These are phyloP conservation scores for Apiotrichum gamsii DNA, from an alignment of 1,284 basidiomycete genomes.

Conservation along the genomic window DNA sequence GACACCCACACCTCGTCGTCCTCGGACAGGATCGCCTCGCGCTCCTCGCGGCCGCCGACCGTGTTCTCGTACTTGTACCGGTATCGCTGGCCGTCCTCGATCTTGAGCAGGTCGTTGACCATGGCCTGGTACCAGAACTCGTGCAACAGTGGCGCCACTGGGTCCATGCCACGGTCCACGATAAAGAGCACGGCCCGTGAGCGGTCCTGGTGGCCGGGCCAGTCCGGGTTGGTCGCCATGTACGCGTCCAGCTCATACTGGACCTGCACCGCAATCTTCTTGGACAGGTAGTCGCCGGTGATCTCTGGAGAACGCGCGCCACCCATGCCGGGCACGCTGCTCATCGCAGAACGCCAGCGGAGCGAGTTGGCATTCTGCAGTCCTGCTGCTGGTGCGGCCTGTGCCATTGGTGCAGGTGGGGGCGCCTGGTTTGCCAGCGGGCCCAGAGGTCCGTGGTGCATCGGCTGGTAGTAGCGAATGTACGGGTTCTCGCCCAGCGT, in stretches of 20 bases:
- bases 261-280: slow-evolving; percentile 72
- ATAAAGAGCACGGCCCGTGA: slow-evolving; percentile 81
- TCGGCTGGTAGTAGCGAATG: slow-evolving; percentile 87
- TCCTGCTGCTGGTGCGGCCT: slow-evolving; percentile 44
- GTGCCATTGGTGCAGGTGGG: slow-evolving; percentile 35
- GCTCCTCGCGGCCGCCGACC: slow-evolving; percentile 75
- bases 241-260: slow-evolving; percentile 77
- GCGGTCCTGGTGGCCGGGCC: slow-evolving; percentile 51
- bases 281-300: slow-evolving; percentile 58
- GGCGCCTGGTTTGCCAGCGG: slow-evolving; percentile 54
- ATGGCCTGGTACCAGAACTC: slow-evolving; percentile 99
- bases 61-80: slow-evolving; percentile 81
- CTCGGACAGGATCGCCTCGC: slow-evolving; percentile 75
- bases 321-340: slow-evolving; percentile 6
- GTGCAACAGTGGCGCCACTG: slow-evolving; percentile 81
- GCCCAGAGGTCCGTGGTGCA: slow-evolving; percentile 77
- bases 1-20: slow-evolving; percentile 84
- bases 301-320: slow-evolving; percentile 34
- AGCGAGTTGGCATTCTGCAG: slow-evolving; percentile 17
- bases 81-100: slow-evolving; percentile 79
- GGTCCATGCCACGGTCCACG: slow-evolving; percentile 93
- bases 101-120: slow-evolving; percentile 86
- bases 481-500: slow-evolving; percentile 88
- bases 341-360: slow-evolving; percentile 45
- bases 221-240: slow-evolving; percentile 75